A percentile compares a stretch with the other conserved stretches of the same genome.
Evolutionary conservation across 305 asterid species (phyloP).

Genomic region (Petunia hybrid): DNA sequence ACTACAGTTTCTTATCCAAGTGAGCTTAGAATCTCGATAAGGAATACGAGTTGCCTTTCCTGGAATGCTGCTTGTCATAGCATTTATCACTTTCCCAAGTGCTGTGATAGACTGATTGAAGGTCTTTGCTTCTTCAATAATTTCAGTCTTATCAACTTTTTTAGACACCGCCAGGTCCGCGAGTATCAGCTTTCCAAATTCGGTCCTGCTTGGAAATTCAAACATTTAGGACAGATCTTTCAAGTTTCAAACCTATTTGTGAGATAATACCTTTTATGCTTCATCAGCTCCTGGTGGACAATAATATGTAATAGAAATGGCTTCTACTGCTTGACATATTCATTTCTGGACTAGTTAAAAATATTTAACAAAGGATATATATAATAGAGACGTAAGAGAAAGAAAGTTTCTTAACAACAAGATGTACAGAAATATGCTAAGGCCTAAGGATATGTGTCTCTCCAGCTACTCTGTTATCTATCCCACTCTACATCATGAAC

Average conservation of each 20-base stretch:
- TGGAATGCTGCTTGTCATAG: conserved; percentile 57
- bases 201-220: conserved; percentile 48
- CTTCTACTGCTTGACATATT: conserved; percentile 91
- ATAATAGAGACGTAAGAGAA: neutral
- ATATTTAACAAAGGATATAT: neutral
- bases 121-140: conserved; percentile 93
- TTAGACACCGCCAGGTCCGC: conserved; percentile 95
- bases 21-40: conserved; percentile 91
- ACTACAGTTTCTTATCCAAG: conserved; percentile 88
- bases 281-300: conserved; percentile 61
- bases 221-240: conserved; percentile 31
- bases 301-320: conserved; percentile 71
- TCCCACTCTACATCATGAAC: conserved; percentile 64
- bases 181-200: conserved; percentile 72
- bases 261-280: conserved; percentile 60
- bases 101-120: conserved; percentile 88
- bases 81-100: conserved; percentile 90
- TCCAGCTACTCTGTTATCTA: conserved; percentile 89
- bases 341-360: conserved; percentile 70
- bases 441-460: conserved; percentile 77
- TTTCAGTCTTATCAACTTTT: conserved; percentile 86
- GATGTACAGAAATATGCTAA: conserved; percentile 19
- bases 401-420: conserved; percentile 4
- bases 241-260: conserved; percentile 21
- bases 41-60: conserved; percentile 78